Conservation (phyloP, 176 grass and related monocot genomes). For the Leersia perrieri region DNA sequence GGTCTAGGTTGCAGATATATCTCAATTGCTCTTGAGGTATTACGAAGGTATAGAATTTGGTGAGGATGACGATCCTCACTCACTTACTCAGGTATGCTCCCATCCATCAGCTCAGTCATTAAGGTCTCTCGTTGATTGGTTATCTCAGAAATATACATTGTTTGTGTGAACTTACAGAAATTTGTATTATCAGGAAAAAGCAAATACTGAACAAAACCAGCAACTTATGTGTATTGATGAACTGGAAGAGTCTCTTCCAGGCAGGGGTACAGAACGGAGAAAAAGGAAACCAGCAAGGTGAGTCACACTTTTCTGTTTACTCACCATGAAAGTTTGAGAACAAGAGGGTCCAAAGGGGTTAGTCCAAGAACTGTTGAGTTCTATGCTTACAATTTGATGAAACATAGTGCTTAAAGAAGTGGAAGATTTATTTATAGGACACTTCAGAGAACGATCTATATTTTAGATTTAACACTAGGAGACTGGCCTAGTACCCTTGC, state of each 20-base stretch:
- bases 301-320: constrained; percentile 15
- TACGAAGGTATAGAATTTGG: constrained; percentile 62
- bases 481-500: background rate
- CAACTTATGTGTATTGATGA: constrained; percentile 9
- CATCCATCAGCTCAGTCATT: background rate
- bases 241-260: constrained; percentile 28
- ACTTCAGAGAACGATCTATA: background rate
- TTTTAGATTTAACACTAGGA: background rate
- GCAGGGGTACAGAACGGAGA: constrained; percentile 35
- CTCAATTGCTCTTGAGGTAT: constrained; percentile 62
- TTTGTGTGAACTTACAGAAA: background rate
- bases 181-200: constrained; percentile 22
- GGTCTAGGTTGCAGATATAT: constrained; percentile 75
- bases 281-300: constrained; percentile 49
- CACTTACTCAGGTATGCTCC: constrained; percentile 35
- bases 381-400: background rate
- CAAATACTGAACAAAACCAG: background rate
- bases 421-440: background rate
- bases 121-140: constrained; percentile 7
- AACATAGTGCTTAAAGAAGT: background rate
- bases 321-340: constrained; percentile 17
- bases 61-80: constrained; percentile 36
- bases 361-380: background rate
- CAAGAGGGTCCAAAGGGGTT: constrained; percentile 21
- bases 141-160: background rate